Evolutionary conservation across 805 yeast species (phyloP).

Genomic region (Myxozyma mucilagina): DNA sequence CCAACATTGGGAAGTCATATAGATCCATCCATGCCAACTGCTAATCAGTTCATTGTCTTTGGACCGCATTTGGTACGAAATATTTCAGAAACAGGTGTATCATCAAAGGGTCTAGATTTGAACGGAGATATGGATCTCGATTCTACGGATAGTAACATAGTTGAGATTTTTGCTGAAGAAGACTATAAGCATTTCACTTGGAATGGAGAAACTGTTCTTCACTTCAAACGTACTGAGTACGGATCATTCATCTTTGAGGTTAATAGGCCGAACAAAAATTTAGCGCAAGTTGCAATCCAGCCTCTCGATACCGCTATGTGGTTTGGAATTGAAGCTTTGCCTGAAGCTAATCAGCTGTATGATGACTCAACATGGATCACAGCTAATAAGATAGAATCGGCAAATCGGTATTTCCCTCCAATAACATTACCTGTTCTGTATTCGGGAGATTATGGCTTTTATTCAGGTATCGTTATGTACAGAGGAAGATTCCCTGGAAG

Average conservation of each 20-base stretch:
- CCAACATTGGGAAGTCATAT: conserved; percentile 11
- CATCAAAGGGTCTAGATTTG: background rate
- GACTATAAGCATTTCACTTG: conserved; percentile 9
- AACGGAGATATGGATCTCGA: conserved; percentile 24
- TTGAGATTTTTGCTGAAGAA: conserved; percentile 18
- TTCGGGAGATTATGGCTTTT: conserved; percentile 27
- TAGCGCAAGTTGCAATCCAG: conserved; percentile 14
- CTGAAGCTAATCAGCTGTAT: conserved; percentile 6
- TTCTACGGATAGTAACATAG: conserved; percentile 1
- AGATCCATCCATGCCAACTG: conserved; percentile 11
- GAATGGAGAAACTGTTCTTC: conserved; percentile 14
- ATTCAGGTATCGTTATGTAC: conserved; percentile 16
- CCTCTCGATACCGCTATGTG: conserved; percentile 11
- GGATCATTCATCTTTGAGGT: conserved; percentile 18
- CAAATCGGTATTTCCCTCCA: conserved; percentile 15
- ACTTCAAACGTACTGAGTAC: conserved; percentile 2
- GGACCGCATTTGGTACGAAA: conserved; percentile 28
- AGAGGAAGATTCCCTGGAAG: conserved; percentile 20
- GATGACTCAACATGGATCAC: conserved; percentile 22
- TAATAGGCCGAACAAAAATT: conserved; percentile 6
- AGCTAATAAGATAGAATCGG: conserved; percentile 14
- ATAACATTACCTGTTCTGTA: conserved; percentile 21
- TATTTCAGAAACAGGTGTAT: conserved; percentile 2
- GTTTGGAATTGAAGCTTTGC: conserved; percentile 16
- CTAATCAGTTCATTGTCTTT: conserved; percentile 15